A percentile compares a stretch with the other conserved stretches of the same genome.
These are phyloP conservation scores for Aspergillus kassunensis DNA, from an alignment of 495 filamentous ascomycete genomes.

Conservation along the genomic window DNA sequence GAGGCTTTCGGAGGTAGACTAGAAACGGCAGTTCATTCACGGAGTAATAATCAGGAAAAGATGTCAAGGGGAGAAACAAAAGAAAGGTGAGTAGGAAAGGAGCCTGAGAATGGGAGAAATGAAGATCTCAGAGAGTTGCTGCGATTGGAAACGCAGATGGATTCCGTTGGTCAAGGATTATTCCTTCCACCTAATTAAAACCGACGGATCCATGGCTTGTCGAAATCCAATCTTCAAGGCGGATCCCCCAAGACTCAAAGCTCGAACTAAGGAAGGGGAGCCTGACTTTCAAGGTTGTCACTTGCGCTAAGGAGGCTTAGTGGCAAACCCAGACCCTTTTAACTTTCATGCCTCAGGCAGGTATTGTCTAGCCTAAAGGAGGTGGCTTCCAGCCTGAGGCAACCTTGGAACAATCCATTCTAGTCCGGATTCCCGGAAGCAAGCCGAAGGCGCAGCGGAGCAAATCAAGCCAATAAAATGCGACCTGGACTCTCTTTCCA, in stretches of 20 bases:
- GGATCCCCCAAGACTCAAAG: background rate
- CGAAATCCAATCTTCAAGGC: slow-evolving; percentile 8
- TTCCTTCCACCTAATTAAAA: slow-evolving; percentile 9
- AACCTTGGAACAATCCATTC: too few relatives aligned
- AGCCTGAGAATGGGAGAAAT: slow-evolving; percentile 5
- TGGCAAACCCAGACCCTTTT: slow-evolving; percentile 16
- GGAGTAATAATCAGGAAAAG: background rate
- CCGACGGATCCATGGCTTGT: background rate
- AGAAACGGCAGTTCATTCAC: background rate
- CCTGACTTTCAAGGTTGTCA: slow-evolving; percentile 13
- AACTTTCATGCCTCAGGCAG: slow-evolving; percentile 9
- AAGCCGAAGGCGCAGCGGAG: too few relatives aligned
- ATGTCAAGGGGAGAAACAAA: background rate
- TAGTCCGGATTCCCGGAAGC: too few relatives aligned
- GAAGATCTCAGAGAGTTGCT: slow-evolving; percentile 2
- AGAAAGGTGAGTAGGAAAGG: background rate
- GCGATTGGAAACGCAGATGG: slow-evolving; percentile 9
- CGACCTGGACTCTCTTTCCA: too few relatives aligned
- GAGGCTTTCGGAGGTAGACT: too few relatives aligned
- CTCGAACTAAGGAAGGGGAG: too few relatives aligned
- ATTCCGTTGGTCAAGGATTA: slow-evolving; percentile 20
- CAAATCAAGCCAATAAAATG: too few relatives aligned
- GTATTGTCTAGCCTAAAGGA: background rate
- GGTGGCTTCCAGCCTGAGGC: too few relatives aligned
- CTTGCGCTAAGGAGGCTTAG: slow-evolving; percentile 10